Conservation (phyloP, 1,139 yeast species). For the Geotrichum carabidarum region DNA sequence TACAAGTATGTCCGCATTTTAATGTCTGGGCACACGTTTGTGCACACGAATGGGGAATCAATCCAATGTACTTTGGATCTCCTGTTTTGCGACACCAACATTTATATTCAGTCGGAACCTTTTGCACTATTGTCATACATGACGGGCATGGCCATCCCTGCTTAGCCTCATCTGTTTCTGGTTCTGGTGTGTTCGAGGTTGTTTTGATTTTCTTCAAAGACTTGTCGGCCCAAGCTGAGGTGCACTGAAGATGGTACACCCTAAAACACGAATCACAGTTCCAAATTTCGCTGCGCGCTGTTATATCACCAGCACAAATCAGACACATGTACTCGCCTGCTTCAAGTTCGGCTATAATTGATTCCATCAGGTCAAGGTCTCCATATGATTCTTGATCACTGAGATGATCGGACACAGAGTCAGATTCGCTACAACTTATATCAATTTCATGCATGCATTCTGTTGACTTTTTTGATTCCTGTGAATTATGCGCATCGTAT, state of each 20-base stretch:
- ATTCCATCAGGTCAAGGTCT: conserved; percentile 31
- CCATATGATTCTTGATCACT: conserved; percentile 4
- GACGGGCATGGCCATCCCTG: conserved; percentile 84
- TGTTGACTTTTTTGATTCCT: no score
- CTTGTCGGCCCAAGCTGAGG: conserved; percentile 72
- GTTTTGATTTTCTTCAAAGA: conserved; percentile 35
- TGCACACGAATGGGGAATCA: conserved; percentile 85
- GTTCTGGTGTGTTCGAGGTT: conserved; percentile 12
- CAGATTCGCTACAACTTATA: no score
- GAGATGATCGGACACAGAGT: no score
- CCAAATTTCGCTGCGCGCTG: conserved; percentile 61
- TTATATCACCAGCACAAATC: conserved; percentile 80
- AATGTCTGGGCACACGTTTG: conserved; percentile 62
- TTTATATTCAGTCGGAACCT: conserved; percentile 57
- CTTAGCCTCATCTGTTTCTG: conserved; percentile 19
- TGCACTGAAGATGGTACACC: conserved; percentile 77
- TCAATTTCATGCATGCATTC: no score
- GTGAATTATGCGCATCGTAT: no score
- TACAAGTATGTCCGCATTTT: conserved; percentile 70
- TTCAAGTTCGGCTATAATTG: conserved; percentile 49
- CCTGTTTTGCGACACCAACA: conserved; percentile 88
- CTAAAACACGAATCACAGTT: conserved; percentile 67
- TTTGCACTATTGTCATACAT: conserved; percentile 56
- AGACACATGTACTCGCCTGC: conserved; percentile 72
- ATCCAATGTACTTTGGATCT: conserved; percentile 57